Conservation (phyloP, 108 stramenopile genomes). For the Aurantiochytrium sp. region DNA sequence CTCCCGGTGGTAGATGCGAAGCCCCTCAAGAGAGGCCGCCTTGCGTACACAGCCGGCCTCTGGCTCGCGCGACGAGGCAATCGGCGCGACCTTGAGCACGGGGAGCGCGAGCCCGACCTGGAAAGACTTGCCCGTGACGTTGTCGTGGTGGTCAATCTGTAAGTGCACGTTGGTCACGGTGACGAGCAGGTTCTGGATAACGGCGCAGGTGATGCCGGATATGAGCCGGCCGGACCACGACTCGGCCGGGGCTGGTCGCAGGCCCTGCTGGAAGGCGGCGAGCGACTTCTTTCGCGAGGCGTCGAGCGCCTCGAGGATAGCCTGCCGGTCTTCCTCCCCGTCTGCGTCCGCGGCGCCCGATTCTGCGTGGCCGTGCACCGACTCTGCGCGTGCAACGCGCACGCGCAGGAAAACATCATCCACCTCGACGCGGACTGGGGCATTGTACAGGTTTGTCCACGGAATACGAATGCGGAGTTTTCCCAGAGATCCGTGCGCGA, state of each 20-base stretch:
- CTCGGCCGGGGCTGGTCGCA: neutral
- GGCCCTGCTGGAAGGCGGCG: neutral
- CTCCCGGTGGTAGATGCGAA: neutral
- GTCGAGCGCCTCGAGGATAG: neutral
- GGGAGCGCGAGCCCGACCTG: neutral
- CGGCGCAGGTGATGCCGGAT: neutral
- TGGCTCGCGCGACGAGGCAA: neutral
- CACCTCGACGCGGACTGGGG: neutral
- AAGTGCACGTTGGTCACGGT: neutral
- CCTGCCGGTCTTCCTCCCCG: neutral
- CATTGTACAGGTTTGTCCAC: neutral
- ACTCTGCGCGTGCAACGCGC: neutral
- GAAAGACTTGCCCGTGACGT: neutral
- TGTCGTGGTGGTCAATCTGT: neutral
- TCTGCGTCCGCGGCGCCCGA: neutral
- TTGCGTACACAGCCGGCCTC: neutral
- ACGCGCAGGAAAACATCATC: neutral
- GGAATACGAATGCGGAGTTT: neutral
- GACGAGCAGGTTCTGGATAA: neutral
- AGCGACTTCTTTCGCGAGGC: neutral
- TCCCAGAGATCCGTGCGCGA: neutral
- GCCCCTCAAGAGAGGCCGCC: neutral
- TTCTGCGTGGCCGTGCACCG: neutral
- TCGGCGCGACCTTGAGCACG: neutral
- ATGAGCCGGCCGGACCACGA: neutral